These are phyloP conservation scores for Phytophthora citricola DNA, from an alignment of 352 stramenopile genomes.

Conservation along the genomic window DNA sequence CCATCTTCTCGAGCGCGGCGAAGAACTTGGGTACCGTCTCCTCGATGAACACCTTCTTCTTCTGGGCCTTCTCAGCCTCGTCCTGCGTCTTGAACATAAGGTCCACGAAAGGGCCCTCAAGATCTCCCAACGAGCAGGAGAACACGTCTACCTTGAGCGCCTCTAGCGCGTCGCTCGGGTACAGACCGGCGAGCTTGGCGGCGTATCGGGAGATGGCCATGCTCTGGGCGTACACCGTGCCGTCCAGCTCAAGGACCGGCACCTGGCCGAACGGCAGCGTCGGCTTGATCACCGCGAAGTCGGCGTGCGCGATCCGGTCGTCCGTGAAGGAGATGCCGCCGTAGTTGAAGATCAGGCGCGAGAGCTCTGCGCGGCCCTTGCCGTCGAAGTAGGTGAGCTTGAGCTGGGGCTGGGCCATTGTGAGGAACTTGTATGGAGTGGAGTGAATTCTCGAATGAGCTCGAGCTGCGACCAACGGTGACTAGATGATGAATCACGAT, in stretches of 20 bases:
- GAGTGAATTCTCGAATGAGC: slow-evolving; percentile 30
- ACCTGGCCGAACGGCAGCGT: slow-evolving; percentile 51
- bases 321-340: slow-evolving; percentile 49
- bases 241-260: slow-evolving; percentile 47
- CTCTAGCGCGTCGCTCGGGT: slow-evolving; percentile 32
- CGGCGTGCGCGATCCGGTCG: slow-evolving; percentile 24
- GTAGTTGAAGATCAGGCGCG: slow-evolving; percentile 55
- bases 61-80: slow-evolving; percentile 44
- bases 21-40: slow-evolving; percentile 48
- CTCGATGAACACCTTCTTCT: slow-evolving; percentile 50
- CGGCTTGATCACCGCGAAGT: slow-evolving; percentile 49
- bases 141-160: slow-evolving; percentile 44
- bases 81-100: slow-evolving; percentile 44
- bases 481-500: not conserved
- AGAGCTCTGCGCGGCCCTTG: slow-evolving; percentile 51
- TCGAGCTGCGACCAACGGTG: not conserved
- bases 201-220: slow-evolving; percentile 54
- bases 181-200: slow-evolving; percentile 44
- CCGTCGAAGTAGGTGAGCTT: slow-evolving; percentile 75
- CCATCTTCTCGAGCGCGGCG: slow-evolving; percentile 43
- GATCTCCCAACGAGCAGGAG: slow-evolving; percentile 29
- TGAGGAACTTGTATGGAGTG: slow-evolving; percentile 5
- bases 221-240: slow-evolving; percentile 43
- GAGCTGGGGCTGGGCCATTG: slow-evolving; percentile 36
- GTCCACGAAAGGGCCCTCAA: slow-evolving; percentile 18